These are phyloP conservation scores for Tylopilus sp. DNA, from an alignment of 768 basidiomycete species.

Conservation along the genomic window DNA sequence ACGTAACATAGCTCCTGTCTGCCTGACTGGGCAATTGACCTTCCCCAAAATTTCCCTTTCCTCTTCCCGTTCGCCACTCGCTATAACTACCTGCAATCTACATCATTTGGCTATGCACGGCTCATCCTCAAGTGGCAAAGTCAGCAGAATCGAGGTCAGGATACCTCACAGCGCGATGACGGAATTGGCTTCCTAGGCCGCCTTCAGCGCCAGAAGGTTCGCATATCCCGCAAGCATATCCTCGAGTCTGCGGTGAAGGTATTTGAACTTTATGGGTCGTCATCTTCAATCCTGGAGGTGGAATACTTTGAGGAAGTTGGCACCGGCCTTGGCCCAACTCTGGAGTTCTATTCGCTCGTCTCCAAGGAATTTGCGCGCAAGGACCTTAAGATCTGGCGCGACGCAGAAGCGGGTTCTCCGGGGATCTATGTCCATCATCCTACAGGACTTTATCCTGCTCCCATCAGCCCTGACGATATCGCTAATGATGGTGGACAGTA, in stretches of 20 bases:
- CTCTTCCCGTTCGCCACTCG: constrained; percentile 98
- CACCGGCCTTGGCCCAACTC: constrained; percentile 93
- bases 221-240: constrained; percentile 92
- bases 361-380: constrained; percentile 92
- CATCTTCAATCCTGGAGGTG: constrained; percentile 90
- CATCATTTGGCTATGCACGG: constrained; percentile 95
- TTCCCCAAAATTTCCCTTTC: constrained; percentile 97
- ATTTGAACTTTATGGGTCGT: constrained; percentile 94
- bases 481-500: constrained; percentile 73
- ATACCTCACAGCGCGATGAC: constrained; percentile 81
- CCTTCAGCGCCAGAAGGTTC: constrained; percentile 91
- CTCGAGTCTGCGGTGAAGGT: constrained; percentile 96
- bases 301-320: constrained; percentile 99
- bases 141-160: constrained; percentile 76
- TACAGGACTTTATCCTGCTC: constrained; percentile 83
- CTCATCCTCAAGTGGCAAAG: constrained; percentile 94
- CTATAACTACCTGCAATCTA: constrained; percentile 95
- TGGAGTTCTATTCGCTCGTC: constrained; percentile 98
- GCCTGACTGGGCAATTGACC: constrained; percentile 95
- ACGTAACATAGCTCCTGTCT: constrained; percentile 70
- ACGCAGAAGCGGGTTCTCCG: constrained; percentile 61
- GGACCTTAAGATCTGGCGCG: constrained; percentile 89
- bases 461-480: constrained; percentile 66
- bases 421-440: constrained; percentile 82
- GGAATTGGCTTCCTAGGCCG: constrained; percentile 90